Percentiles rank a stretch among this genome's conserved stretches.
phyloP scores from a whole-genome alignment of 192 early-diverging fungal genomes.

The Entophlyctis luteolus region DNA sequence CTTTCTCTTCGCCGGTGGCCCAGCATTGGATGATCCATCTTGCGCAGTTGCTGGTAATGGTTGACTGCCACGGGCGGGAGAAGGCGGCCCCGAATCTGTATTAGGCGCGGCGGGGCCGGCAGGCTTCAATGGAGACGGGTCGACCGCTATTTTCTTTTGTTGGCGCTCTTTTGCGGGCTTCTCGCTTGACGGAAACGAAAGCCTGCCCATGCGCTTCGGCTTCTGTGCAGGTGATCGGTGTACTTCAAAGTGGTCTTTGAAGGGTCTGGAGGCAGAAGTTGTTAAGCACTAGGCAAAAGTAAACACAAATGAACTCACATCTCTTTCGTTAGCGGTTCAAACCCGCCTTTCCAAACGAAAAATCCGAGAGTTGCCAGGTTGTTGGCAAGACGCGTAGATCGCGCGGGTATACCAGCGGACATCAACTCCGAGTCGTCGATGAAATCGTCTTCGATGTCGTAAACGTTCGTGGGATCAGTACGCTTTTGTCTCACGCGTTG shows the following conservation, averaged over 20 bases:
- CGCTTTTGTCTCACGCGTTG: neutral
- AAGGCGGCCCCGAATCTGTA: too few relatives aligned
- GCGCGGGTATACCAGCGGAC: neutral
- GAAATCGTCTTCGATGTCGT: constrained; percentile 51
- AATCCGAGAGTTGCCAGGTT: constrained; percentile 27
- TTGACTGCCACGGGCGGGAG: too few relatives aligned
- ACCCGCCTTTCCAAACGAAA: constrained; percentile 40
- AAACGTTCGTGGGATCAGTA: constrained; percentile 33
- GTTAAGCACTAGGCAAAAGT: neutral
- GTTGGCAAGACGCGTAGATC: neutral
- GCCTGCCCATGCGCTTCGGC: neutral
- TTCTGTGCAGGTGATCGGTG: constrained; percentile 3
- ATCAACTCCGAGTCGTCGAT: constrained; percentile 48
- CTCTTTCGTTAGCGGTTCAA: constrained; percentile 39
- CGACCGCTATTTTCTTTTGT: too few relatives aligned
- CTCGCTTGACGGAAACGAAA: neutral
- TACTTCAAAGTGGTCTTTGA: constrained; percentile 16
- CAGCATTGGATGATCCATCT: too few relatives aligned
- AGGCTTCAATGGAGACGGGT: neutral
- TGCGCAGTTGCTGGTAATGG: too few relatives aligned
- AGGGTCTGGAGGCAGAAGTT: neutral
- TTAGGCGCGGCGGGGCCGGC: neutral
- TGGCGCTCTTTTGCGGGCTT: too few relatives aligned
- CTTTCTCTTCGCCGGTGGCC: too few relatives aligned
- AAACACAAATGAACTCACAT: constrained; percentile 28